Percentiles rank a stretch among this genome's conserved stretches.
These are phyloP conservation scores for Coniferiporia sulphurascens DNA, from an alignment of 1,284 basidiomycete genomes.

Conservation along the genomic window DNA sequence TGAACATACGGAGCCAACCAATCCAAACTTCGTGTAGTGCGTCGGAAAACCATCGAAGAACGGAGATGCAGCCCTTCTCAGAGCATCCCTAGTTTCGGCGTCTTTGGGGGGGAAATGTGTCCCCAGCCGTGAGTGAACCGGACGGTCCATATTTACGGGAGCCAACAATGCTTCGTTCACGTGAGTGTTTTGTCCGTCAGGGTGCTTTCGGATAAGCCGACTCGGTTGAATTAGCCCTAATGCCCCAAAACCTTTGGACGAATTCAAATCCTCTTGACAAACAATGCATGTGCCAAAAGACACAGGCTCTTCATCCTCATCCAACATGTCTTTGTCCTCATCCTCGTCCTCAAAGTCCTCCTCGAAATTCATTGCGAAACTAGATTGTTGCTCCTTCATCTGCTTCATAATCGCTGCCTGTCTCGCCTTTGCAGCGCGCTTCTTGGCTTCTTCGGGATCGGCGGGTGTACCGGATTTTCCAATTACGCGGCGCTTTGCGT, in stretches of 20 bases:
- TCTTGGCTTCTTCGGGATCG: slow-evolving; percentile 66
- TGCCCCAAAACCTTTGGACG: slow-evolving; percentile 75
- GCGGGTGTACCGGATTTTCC: slow-evolving; percentile 33
- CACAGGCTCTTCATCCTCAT: slow-evolving; percentile 41
- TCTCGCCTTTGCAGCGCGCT: slow-evolving; percentile 76
- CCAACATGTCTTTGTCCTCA: slow-evolving; percentile 53
- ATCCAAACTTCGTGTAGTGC: slow-evolving; percentile 73
- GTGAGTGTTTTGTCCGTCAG: slow-evolving; percentile 63
- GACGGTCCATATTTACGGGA: slow-evolving; percentile 64
- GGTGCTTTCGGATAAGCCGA: slow-evolving; percentile 76
- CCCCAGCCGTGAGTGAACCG: slow-evolving; percentile 25
- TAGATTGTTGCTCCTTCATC: slow-evolving; percentile 88
- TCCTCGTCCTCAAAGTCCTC: slow-evolving; percentile 49
- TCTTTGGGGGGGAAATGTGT: slow-evolving; percentile 52
- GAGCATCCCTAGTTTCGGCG: slow-evolving; percentile 41
- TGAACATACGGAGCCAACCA: slow-evolving; percentile 88
- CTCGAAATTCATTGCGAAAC: slow-evolving; percentile 75
- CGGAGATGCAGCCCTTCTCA: slow-evolving; percentile 39
- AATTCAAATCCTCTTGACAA: slow-evolving; percentile 90
- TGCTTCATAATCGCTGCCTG: slow-evolving; percentile 89
- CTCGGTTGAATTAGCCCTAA: slow-evolving; percentile 92
- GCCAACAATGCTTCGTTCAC: slow-evolving; percentile 73
- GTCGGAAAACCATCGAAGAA: slow-evolving; percentile 76
- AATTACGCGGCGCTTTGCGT: slow-evolving; percentile 41
- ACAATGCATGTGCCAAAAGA: slow-evolving; percentile 93